Evolutionary conservation across 1,139 yeast species (phyloP).

Genomic region (Geotrichum klebahnii): DNA sequence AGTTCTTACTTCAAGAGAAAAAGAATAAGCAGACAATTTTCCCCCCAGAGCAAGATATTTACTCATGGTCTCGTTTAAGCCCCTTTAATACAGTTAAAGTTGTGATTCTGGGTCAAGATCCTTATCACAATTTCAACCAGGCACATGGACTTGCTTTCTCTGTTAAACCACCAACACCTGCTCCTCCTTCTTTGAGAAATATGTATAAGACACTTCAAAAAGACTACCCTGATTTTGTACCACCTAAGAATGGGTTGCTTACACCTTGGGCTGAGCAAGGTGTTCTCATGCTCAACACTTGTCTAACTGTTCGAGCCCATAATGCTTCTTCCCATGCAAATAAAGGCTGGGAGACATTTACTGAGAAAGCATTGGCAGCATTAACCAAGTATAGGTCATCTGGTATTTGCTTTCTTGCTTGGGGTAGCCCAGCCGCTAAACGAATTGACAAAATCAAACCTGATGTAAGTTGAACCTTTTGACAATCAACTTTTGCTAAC

Average conservation of each 20-base stretch:
- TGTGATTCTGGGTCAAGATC: conserved; percentile 90
- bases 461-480: conserved; percentile 28
- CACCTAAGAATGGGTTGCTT: conserved; percentile 63
- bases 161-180: conserved; percentile 72
- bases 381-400: conserved; percentile 42
- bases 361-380: conserved; percentile 62
- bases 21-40: conserved; percentile 50
- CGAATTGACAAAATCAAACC: conserved; percentile 49
- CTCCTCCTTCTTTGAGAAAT: conserved; percentile 88
- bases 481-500: conserved; percentile 21
- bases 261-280: conserved; percentile 87
- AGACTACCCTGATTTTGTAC: conserved; percentile 68
- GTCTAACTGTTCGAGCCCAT: conserved; percentile 89
- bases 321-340: conserved; percentile 89
- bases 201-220: conserved; percentile 73
- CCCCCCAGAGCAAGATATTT: conserved; percentile 75
- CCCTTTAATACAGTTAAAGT: conserved; percentile 74
- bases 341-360: conserved; percentile 90
- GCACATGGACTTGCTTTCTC: conserved; percentile 97
- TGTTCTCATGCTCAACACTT: conserved; percentile 80
- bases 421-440: conserved; percentile 93
- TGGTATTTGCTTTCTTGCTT: conserved; percentile 77
- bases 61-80: conserved; percentile 88
- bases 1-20: conserved; percentile 46
- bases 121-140: conserved; percentile 86